Base-by-base conservation (phyloP, 208 protist genomes). In the Trypanosoma lewisi region DNA sequence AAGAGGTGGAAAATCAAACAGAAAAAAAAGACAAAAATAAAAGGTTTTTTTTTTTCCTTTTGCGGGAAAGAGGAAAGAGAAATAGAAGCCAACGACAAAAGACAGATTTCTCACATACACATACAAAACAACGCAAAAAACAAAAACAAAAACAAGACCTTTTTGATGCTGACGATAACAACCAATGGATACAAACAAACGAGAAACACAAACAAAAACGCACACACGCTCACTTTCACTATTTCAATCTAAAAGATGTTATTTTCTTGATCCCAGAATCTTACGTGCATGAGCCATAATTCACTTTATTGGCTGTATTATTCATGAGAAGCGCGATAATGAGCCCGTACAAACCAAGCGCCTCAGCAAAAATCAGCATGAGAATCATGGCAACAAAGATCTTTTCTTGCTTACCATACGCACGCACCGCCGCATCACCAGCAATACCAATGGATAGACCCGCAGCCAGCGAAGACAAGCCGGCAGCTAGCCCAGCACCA, bases 341-440 rank as follows among this genome's bases (percentile, higher is more conserved):
- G 61, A 99, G 87, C 63, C 98, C 98, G 80, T 99, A 98, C 17
- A 99, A 73, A 66, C 95, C 98, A 11, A 99, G 86, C 53, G 98
- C 98, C 79, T 99, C 98, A 12, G 83, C 87, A 67, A 99, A 99
- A 96, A 99, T 99, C 27, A 99, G 93, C 85, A 99, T 99, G 47
- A 99, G 93, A 84, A 99, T 98, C 98, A 99, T 99, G 53, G 91
- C 94, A 41, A 99, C 97, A 81, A 99, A 99, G 23, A 99, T 92
- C 75, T 95, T 97, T 60, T 97, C 97, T 79, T 99, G 95, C 75
- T 97, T 88, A 44, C 83, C 90, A 56, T 93, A 94, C 33, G 91
- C 88, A 56, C 88, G 79, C 54, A 80, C 85, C 47, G 87, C 90
- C 70, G 98, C 91, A 76, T 99, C 98, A 76, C 98, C 99, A 53